Evolutionary conservation across 2,329 filamentous ascomycete species (phyloP).

Genomic region (Paraphoma chrysanthemicola): DNA sequence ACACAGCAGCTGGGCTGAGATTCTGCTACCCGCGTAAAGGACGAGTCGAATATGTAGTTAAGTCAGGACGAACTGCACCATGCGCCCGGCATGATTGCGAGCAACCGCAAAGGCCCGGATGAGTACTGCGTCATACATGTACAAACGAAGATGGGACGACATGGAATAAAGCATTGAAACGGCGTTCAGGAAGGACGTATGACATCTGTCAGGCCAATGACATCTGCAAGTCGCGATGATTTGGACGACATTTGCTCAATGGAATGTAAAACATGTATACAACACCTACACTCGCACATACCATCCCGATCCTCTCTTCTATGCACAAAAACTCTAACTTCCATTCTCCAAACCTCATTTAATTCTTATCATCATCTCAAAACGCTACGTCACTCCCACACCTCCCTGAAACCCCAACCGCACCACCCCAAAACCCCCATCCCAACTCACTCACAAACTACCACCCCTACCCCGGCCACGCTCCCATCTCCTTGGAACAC

Average conservation of each 20-base stretch:
- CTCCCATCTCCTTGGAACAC: neutral
- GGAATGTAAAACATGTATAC: constrained; percentile 18
- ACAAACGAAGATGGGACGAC: neutral
- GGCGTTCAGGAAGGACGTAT: constrained; percentile 22
- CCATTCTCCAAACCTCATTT: neutral
- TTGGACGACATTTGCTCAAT: neutral
- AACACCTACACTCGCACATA: constrained; percentile 6
- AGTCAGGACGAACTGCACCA: neutral
- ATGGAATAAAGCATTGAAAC: constrained; percentile 10
- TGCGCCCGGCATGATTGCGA: neutral
- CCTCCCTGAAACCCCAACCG: constrained; percentile 8
- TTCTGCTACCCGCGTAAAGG: constrained; percentile 57
- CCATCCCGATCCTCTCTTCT: constrained; percentile 2
- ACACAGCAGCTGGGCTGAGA: constrained; percentile 61
- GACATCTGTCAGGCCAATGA: too few species aligned
- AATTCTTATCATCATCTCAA: neutral
- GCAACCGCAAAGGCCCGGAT: neutral
- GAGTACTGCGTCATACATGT: neutral
- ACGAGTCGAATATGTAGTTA: constrained; percentile 1
- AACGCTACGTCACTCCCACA: neutral
- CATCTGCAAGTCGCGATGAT: neutral
- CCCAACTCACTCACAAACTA: neutral
- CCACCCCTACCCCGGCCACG: neutral
- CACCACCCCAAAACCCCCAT: neutral
- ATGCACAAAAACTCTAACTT: neutral